These are phyloP conservation scores for Rhodotorula sp. DNA, from an alignment of 1,284 basidiomycete genomes.

Conservation along the genomic window DNA sequence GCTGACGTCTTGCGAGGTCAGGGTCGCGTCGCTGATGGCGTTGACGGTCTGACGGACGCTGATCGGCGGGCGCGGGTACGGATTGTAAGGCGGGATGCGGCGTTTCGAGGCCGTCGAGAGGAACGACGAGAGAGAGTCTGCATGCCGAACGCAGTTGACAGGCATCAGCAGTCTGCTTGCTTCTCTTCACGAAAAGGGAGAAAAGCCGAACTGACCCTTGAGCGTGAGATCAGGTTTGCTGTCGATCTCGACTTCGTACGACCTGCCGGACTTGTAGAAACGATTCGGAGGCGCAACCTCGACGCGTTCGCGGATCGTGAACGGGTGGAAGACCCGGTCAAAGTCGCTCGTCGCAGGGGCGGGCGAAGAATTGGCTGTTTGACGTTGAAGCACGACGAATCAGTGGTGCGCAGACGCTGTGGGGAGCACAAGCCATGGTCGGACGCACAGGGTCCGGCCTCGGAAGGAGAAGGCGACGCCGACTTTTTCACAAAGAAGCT, in stretches of 20 bases:
- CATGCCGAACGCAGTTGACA: not conserved
- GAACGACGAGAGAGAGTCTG: conserved; percentile 24
- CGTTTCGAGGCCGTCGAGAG: conserved; percentile 9
- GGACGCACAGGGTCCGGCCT: conserved; percentile 11
- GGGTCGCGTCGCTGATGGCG: conserved; percentile 68
- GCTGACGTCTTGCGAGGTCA: conserved; percentile 64
- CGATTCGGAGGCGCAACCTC: conserved; percentile 59
- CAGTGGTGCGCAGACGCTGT: not conserved
- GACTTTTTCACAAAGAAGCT: conserved; percentile 37
- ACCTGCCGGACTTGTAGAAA: conserved; percentile 47
- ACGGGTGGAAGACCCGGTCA: conserved; percentile 70
- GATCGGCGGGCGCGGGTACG: conserved; percentile 28
- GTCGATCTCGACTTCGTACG: conserved; percentile 46
- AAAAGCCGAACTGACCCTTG: conserved; percentile 23
- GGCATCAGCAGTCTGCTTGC: not conserved
- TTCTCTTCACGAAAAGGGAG: too few species aligned
- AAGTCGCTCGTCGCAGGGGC: conserved; percentile 56
- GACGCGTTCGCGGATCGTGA: conserved; percentile 69
- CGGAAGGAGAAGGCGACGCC: conserved; percentile 19
- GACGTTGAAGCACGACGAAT: not conserved
- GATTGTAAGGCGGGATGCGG: conserved; percentile 22
- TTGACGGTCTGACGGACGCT: conserved; percentile 60
- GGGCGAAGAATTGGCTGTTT: not conserved
- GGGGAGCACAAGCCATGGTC: too few species aligned
- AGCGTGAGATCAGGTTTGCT: conserved; percentile 31